A percentile compares a stretch with the other conserved stretches of the same genome.
Evolutionary conservation across 371 early-diverging fungal genomes (phyloP).

Genomic region (Apophysomyces elegans): DNA sequence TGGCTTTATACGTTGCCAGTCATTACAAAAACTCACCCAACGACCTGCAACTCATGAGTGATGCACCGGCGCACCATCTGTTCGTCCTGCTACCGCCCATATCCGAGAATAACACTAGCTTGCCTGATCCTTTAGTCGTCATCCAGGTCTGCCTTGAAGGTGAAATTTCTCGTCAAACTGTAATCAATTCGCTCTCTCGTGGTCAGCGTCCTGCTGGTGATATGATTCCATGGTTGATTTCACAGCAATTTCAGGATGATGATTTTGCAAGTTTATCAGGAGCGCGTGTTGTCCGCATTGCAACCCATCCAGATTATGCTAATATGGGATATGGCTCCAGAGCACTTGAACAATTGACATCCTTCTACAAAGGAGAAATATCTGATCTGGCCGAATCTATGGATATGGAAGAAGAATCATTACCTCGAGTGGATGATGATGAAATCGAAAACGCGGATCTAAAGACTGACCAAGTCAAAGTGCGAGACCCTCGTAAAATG

Average conservation of each 20-base stretch:
- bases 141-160: slow-evolving; percentile 97
- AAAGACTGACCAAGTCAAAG: slow-evolving; percentile 75
- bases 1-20: slow-evolving; percentile 95
- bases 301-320: slow-evolving; percentile 97
- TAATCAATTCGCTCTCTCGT: slow-evolving; percentile 82
- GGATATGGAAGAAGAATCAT: slow-evolving; percentile 51
- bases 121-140: slow-evolving; percentile 96
- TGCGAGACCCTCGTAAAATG: slow-evolving; percentile 89
- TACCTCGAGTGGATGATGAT: slow-evolving; percentile 60
- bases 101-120: slow-evolving; percentile 64
- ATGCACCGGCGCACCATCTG: slow-evolving; percentile 98
- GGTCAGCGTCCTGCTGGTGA: slow-evolving; percentile 94
- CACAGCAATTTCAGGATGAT: slow-evolving; percentile 97
- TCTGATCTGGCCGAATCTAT: slow-evolving; percentile 65
- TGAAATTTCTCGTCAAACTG: slow-evolving; percentile 85
- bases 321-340: slow-evolving; percentile 98
- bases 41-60: slow-evolving; percentile 97
- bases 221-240: slow-evolving; percentile 97
- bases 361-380: slow-evolving; percentile 87
- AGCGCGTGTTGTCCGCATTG: slow-evolving; percentile 99
- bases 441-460: slow-evolving; percentile 71
- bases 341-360: slow-evolving; percentile 84
- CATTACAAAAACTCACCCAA: slow-evolving; percentile 99
- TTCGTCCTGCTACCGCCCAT: slow-evolving; percentile 96
- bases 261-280: slow-evolving; percentile 95